Evolutionary conservation across 176 grass and related monocot genomes (phyloP).

Genomic region (Oryza officinalis): DNA sequence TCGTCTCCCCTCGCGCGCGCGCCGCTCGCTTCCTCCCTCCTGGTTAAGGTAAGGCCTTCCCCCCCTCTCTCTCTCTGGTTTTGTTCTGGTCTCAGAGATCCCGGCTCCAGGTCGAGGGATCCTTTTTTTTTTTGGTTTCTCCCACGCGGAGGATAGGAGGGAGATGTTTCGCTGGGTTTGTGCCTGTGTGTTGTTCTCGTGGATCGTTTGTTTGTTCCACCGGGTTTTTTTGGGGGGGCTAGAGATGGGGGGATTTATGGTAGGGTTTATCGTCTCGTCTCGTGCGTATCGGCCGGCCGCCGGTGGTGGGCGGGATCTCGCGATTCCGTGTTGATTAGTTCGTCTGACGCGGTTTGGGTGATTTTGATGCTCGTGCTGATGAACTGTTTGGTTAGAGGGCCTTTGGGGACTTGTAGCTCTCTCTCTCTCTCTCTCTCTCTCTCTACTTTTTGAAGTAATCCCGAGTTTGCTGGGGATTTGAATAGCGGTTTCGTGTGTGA

Average conservation of each 20-base stretch:
- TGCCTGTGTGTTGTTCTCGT: background rate
- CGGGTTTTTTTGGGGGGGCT: background rate
- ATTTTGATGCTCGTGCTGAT: background rate
- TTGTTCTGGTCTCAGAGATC: background rate
- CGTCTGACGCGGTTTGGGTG: background rate
- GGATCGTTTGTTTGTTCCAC: background rate
- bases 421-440: too few species aligned
- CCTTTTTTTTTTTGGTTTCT: background rate
- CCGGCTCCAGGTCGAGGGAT: background rate
- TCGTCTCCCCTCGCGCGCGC: background rate
- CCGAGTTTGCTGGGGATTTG: background rate
- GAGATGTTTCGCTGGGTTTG: background rate
- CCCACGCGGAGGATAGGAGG: background rate
- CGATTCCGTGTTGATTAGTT: background rate
- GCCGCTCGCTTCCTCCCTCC: background rate
- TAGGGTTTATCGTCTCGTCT: constrained; percentile 21
- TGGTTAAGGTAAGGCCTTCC: background rate
- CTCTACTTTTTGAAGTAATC: background rate
- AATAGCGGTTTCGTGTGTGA: background rate
- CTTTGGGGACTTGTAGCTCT: background rate
- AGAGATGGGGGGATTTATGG: background rate
- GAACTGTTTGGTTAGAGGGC: background rate
- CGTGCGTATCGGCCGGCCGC: background rate
- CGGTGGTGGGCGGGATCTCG: constrained; percentile 1
- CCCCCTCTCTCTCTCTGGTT: background rate